Evolutionary conservation across 768 basidiomycete species (phyloP), one percentile per base, ranked within the genome.

Genomic region (Pleurotus platypus): DNA sequence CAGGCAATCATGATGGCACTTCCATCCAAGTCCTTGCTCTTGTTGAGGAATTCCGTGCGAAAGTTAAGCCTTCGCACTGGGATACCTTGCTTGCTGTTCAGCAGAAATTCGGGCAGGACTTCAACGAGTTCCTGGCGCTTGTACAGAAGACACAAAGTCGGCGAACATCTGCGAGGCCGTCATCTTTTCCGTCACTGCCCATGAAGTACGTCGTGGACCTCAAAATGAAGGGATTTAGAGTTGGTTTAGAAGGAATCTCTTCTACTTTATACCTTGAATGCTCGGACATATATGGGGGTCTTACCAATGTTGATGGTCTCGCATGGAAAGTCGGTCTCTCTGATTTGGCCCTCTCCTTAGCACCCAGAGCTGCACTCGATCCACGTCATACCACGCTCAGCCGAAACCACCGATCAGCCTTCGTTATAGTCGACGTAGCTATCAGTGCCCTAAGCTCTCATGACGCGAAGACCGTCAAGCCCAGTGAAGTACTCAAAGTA

Each of bases 31-130:
- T 83, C 5, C 67, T 87, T 20, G 79, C 80, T 2, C 71, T 87
- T 26, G 70, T 94, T 42, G 89, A 90, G 8, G 82, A 83, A 56
- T 79, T 93, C 60, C 78, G 86, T 38, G 71, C 91, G 57, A 87
- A 81, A 64, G 78, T 94, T 57, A 92, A 90, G 64, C 89, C 90
- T 4, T 82, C 84, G 0, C 86, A 93, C 63, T 87, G 90, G 84
- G 93, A 95, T 65, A 90, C 88, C 4, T 69, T 94, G 3, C 78
- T 94, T 2, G 82, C 81, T 4, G 88, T 95, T 7, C 92, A 93
- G 64, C 89, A 91, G 61, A 93, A 93, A 65, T 94, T 94, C 57
- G 92, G 90, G 5, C 87, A 89, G 63, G 92, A 94, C 70, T 90
- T 94, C 69, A 87, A 89, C 60, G 92, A 94, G 58, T 75, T 94